Percentiles rank a stretch among this genome's conserved stretches.
phyloP scores from a whole-genome alignment of 768 basidiomycete genomes.

The Crucibulum laeve region DNA sequence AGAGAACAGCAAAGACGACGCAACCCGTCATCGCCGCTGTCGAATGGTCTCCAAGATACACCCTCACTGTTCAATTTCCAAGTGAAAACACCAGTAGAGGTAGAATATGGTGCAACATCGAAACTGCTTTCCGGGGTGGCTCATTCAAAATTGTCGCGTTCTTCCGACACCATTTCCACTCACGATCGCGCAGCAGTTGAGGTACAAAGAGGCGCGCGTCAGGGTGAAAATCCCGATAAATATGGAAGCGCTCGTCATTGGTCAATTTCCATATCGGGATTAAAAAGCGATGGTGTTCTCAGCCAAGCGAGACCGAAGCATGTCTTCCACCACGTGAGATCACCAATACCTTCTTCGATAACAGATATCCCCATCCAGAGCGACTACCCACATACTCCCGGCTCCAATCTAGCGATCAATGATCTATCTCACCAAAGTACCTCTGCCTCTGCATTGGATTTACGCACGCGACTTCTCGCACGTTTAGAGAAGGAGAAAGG shows the following conservation, averaged over 20 bases:
- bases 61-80: not conserved
- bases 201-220: too few species aligned
- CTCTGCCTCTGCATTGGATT: conserved; percentile 9
- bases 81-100: not conserved
- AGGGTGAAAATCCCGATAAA: too few species aligned
- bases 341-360: conserved; percentile 6
- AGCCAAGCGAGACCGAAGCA: not conserved
- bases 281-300: not conserved
- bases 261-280: too few species aligned
- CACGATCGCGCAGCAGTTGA: conserved; percentile 5
- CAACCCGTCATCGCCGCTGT: not conserved
- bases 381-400: conserved; percentile 8
- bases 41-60: not conserved
- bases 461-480: conserved; percentile 33
- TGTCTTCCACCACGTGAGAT: not conserved
- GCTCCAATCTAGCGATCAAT: conserved; percentile 9
- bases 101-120: too few species aligned
- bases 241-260: too few species aligned
- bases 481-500: conserved; percentile 41
- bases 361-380: conserved; percentile 8
- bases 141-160: not conserved
- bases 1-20: not conserved
- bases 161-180: not conserved
- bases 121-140: too few species aligned
- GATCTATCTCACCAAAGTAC: conserved; percentile 8